Evolutionary conservation across 2,329 filamentous ascomycete genomes (phyloP), one percentile per base, ranked within the genome.

Genomic region (Cladophialophora exuberans): DNA sequence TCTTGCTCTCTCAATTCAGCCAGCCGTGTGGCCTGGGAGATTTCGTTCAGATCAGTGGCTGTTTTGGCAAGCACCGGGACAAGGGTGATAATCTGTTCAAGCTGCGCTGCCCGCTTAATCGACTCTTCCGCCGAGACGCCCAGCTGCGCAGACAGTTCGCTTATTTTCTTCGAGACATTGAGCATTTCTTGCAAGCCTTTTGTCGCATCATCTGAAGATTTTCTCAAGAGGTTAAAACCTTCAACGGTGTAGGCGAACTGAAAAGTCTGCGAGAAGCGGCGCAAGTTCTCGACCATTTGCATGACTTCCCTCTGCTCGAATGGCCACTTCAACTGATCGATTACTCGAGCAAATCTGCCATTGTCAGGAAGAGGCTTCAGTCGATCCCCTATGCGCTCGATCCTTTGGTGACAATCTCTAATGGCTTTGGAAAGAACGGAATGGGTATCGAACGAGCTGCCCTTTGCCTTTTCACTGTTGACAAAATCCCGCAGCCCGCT

Each of bases 261-360:
- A 46, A 64, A 64, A 15, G 59, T 63, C 22, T 62, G 54, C 20
- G 33, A 31, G 33, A 49, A 64, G 11, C 61, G 53, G 31, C 56
- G 54, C 9, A 64, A 49, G 23, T 54, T 60, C 6, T 62, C 55
- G 26, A 61, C 52, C 52, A 64, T 52, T 22, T 57, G 39, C 33
- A 50, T 52, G 26, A 64, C 57, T 22, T 64, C 62, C 18, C 53
- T 52, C 41, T 64, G 57, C 26, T 64, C 60, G 33, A 64, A 63
- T 15, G 61, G 62, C 62, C 62, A 64, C 53, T 25, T 57, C 39
- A 64, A 45, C 48, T 61, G 60, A 22, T 62, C 61, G 18, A 63
- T 38, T 6, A 57, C 53, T 11, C 61, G 51, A 17, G 52, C 42
- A 9, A 63, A 15, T 33, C 52, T 60, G 6, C 54, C 51, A 22